Conservation (phyloP, 2,329 filamentous ascomycete genomes). For the Rutstroemia sydowiana region DNA sequence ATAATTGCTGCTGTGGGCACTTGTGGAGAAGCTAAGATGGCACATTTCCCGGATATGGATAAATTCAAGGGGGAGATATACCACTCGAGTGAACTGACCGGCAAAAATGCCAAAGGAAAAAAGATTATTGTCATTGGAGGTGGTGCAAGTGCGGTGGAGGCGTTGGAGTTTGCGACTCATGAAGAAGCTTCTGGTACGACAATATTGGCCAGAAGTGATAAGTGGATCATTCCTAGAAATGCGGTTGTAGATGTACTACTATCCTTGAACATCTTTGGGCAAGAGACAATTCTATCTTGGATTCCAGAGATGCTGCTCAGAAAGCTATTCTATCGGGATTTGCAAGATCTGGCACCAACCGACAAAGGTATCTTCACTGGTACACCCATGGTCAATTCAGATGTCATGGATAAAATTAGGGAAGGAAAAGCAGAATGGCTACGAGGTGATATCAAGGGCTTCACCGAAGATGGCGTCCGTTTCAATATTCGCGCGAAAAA, state of each 20-base stretch:
- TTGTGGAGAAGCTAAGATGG: slow-evolving; percentile 71
- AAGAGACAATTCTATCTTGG: slow-evolving; percentile 67
- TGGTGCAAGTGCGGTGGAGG: slow-evolving; percentile 75
- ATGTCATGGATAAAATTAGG: slow-evolving; percentile 70
- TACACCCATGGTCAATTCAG: slow-evolving; percentile 81
- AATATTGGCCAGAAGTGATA: slow-evolving; percentile 70
- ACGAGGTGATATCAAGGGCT: slow-evolving; percentile 66
- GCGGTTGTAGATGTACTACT: slow-evolving; percentile 66
- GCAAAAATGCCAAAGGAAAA: slow-evolving; percentile 65
- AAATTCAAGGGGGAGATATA: slow-evolving; percentile 64
- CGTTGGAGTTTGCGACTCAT: slow-evolving; percentile 68
- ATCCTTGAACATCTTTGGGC: slow-evolving; percentile 70
- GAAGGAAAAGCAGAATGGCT: slow-evolving; percentile 69
- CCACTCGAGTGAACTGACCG: slow-evolving; percentile 70
- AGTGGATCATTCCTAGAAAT: slow-evolving; percentile 84
- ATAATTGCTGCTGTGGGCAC: slow-evolving; percentile 73
- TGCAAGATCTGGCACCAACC: slow-evolving; percentile 63
- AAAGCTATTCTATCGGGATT: slow-evolving; percentile 76
- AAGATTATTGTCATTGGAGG: slow-evolving; percentile 70
- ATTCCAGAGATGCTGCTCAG: slow-evolving; percentile 70
- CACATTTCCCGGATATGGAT: slow-evolving; percentile 61
- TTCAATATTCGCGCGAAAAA: slow-evolving; percentile 68
- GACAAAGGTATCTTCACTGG: slow-evolving; percentile 71
- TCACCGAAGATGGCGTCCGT: slow-evolving; percentile 54
- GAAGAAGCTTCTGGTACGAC: slow-evolving; percentile 60